Evolutionary conservation across 2,329 filamentous ascomycete species (phyloP).

Genomic region (Fusarium virguliforme): DNA sequence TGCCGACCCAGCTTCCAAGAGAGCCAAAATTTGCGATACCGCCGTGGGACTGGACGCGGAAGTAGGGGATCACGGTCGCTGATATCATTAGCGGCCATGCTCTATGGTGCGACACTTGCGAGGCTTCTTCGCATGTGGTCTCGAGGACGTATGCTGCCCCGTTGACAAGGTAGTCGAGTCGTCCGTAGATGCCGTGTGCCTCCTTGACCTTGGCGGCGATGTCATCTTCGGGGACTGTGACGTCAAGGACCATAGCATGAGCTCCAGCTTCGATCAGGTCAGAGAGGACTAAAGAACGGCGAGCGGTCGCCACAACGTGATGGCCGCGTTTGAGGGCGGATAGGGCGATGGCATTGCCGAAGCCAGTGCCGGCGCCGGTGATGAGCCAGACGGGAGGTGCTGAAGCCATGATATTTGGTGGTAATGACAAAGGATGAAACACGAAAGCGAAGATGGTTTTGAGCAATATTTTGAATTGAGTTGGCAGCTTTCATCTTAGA

Average conservation of each 20-base stretch:
- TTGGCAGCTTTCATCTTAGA: background rate
- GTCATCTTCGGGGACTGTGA: constrained; percentile 27
- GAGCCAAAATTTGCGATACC: constrained; percentile 62
- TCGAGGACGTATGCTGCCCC: constrained; percentile 40
- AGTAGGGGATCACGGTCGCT: constrained; percentile 59
- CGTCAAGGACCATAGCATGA: constrained; percentile 26
- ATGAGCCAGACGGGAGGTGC: constrained; percentile 63
- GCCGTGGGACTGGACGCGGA: constrained; percentile 54
- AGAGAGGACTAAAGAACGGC: constrained; percentile 49
- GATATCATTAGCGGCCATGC: background rate
- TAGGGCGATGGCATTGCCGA: constrained; percentile 62
- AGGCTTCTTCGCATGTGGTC: constrained; percentile 38
- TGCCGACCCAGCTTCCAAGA: constrained; percentile 57
- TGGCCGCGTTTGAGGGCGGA: constrained; percentile 61
- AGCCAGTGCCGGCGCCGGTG: constrained; percentile 63
- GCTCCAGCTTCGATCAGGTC: constrained; percentile 29
- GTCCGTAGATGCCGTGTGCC: constrained; percentile 25
- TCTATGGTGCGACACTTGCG: constrained; percentile 10
- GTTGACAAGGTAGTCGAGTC: constrained; percentile 33
- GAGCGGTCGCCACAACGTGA: constrained; percentile 62
- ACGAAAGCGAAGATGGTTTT: background rate
- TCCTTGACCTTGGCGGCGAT: constrained; percentile 31
- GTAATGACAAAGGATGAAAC: too few species aligned
- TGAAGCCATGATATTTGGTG: constrained; percentile 17
- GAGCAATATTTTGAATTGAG: background rate